phyloP scores from a whole-genome alignment of 768 basidiomycete genomes.

The Pisolithus albus region DNA sequence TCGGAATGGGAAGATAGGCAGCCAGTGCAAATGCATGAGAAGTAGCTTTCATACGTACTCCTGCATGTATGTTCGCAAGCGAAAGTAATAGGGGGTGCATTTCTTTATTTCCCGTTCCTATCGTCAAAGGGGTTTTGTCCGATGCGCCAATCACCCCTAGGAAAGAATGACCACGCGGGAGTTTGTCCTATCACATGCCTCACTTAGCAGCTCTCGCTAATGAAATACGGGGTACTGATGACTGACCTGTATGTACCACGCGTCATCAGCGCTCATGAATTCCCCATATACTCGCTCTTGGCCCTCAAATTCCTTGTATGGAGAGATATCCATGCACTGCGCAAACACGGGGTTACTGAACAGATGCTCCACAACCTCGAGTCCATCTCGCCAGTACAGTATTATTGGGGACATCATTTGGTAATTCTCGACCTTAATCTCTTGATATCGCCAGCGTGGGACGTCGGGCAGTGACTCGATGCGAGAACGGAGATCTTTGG shows the following conservation, averaged over 20 bases:
- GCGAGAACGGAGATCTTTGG: no score
- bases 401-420: slow-evolving; percentile 1
- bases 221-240: neutral
- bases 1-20: slow-evolving; percentile 27
- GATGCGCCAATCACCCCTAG: slow-evolving; percentile 25
- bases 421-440: no score
- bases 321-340: neutral
- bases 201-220: neutral
- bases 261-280: slow-evolving; percentile 18
- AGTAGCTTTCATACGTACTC: slow-evolving; percentile 26
- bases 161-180: slow-evolving; percentile 20
- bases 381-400: slow-evolving; percentile 14
- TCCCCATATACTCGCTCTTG: slow-evolving; percentile 10
- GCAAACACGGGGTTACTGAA: slow-evolving; percentile 18
- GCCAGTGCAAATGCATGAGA: slow-evolving; percentile 23
- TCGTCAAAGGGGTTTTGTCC: slow-evolving; percentile 29
- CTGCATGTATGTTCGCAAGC: slow-evolving; percentile 27
- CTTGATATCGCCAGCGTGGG: no score
- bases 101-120: slow-evolving; percentile 24
- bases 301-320: slow-evolving; percentile 7
- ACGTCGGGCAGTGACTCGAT: no score
- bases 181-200: neutral
- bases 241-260: slow-evolving; percentile 22
- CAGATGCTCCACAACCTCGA: slow-evolving; percentile 22
- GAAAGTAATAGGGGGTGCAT: slow-evolving; percentile 28